phyloP scores from a whole-genome alignment of 2,329 filamentous ascomycete genomes.

The Didymella sp. region DNA sequence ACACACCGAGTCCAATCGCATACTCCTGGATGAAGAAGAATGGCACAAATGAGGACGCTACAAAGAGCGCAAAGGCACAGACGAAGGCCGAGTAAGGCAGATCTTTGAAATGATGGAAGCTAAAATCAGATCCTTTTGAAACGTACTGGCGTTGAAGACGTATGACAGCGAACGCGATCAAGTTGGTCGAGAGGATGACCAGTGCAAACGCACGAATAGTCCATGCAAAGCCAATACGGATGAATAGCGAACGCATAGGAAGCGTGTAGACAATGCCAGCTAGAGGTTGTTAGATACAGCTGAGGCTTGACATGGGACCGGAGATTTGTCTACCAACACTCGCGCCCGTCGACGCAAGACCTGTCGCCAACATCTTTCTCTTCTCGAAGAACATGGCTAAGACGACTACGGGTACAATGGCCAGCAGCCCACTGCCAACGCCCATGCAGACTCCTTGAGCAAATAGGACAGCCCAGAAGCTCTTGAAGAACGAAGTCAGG shows the following conservation, averaged over 20 bases:
- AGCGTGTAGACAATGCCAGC: background rate
- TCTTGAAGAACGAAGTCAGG: background rate
- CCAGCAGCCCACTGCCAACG: background rate
- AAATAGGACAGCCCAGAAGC: background rate
- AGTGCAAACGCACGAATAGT: background rate
- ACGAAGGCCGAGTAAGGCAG: background rate
- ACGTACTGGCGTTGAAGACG: background rate
- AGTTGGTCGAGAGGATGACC: background rate
- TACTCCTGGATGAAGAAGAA: background rate
- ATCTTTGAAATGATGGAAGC: background rate
- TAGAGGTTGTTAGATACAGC: background rate
- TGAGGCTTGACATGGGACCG: background rate
- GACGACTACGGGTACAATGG: background rate
- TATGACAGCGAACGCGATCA: background rate
- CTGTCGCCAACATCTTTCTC: background rate
- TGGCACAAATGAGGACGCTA: background rate
- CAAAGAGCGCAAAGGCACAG: background rate
- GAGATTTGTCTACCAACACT: background rate
- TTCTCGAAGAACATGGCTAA: background rate
- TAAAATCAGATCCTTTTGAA: background rate
- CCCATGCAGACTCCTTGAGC: background rate
- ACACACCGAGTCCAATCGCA: background rate
- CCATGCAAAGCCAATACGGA: background rate
- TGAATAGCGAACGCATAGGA: background rate
- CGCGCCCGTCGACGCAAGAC: background rate